Base-by-base conservation (phyloP, 2,329 filamentous ascomycete species). In the Fusarium equiseti region DNA sequence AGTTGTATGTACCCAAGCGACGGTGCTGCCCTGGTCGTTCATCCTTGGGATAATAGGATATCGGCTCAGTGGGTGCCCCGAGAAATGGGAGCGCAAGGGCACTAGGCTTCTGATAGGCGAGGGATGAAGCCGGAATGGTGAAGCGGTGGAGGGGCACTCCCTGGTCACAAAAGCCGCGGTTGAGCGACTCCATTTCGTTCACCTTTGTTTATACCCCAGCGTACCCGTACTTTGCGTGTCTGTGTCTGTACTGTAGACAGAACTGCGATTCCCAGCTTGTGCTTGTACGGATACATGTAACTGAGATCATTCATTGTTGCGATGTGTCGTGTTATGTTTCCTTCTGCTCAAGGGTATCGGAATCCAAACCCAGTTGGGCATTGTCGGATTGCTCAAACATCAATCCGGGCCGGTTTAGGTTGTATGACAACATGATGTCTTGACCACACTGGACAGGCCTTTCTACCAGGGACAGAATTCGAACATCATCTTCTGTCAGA, bases 61-160 rank as follows among this genome's bases (percentile, higher is more conserved):
- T 70, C 67, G 67, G 67, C 58, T 55, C 49, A 59, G 68, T 70
- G 67, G 63, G 43, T 52, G 58, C 68, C 54, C 68, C 65, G 58
- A 71, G 60, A 63, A 70, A 64, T 71, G 67, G 63, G 68, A 68
- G 68, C 71, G 53, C 67, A 63, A 70, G 67, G 63, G 68, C 68
- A 45, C 68, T 55, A 52, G 62, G 51, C 35, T 63, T 67, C 68
- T 70, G 68, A 70, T 70, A 70, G 68, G 68, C 68, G 68, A 70
- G 63, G 68, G 68, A 68, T 64, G 67, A 71, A 70, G 68, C 67
- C 68, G 67, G 68, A 64, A 57, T 67, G 67, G 68, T 64, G 54
- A 64, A 70, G 68, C 67, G 68, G 68, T 70, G 67, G 68, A 66
- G 61, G 63, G 55, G 67, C 46, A 68, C 68, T 43, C 63, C 68